Base-by-base conservation (phyloP, 2,329 filamentous ascomycete species). In the Passalora sequoiae region DNA sequence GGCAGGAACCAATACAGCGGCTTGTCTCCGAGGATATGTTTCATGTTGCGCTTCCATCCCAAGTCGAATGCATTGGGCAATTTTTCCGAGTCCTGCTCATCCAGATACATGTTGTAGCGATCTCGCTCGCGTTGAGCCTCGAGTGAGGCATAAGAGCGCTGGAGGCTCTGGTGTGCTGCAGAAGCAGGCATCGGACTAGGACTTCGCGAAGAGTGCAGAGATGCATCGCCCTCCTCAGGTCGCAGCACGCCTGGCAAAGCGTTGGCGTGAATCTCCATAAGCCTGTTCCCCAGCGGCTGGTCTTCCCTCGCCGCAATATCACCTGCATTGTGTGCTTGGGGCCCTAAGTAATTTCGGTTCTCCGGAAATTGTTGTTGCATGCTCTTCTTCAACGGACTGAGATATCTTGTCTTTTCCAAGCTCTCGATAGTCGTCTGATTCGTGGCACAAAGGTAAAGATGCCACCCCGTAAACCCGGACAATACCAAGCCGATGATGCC, bases 391-490 rank as follows among this genome's bases (percentile, higher is more conserved):
- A 95, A 64, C 0, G 88, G 87, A 7, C 85, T 88, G 6, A 95
- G 76, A 66, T 98, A 98, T 43, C 92, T 79, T 2, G 91, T 97
- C 72, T 92, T 96, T 67, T 98, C 92, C 47, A 98, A 71, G 58
- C 85, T 94, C 65, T 98, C 92, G 46, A 98, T 96, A 3, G 92
- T 98, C 1, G 92, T 98, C 66, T 94, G 82, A 3, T 87, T 88
- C 19, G 78, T 77, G 41, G 77, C 70, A 1, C 87, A 86, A 1
- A 98, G 75, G 63, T 85, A 80, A 43, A 97, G 75, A 71, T 98
- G 92, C 89, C 92, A 98, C 1, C 71, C 77, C 1, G 89, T 95
- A 61, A 98, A 98, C 0, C 86, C 88, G 9, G 82, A 82, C 15
- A 98, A 74, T 1, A 96, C 91, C 6, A 98, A 67, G 0, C 87